A percentile compares a stretch with the other conserved stretches of the same genome.
phyloP scores from a whole-genome alignment of 768 basidiomycete species.

The Cystofilobasidium capitatum region DNA sequence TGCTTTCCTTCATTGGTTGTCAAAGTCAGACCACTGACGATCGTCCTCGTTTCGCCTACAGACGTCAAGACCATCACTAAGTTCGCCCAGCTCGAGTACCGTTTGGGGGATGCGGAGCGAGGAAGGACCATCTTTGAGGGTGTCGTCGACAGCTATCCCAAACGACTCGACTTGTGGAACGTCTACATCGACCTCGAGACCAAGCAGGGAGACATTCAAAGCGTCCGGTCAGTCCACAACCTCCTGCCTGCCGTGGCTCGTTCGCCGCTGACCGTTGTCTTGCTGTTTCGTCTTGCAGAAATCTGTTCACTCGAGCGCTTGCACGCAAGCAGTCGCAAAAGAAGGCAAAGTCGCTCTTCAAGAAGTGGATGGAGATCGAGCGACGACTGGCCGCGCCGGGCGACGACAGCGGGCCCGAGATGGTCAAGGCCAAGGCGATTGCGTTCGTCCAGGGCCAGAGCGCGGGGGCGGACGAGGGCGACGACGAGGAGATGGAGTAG shows the following conservation, averaged over 20 bases:
- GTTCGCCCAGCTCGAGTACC: constrained; percentile 93
- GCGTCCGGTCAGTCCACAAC: constrained; percentile 50
- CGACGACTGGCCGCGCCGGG: constrained; percentile 53
- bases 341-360: constrained; percentile 96
- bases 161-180: constrained; percentile 90
- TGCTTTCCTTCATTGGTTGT: neutral
- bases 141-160: constrained; percentile 88
- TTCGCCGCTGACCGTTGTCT: constrained; percentile 25
- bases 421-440: constrained; percentile 77
- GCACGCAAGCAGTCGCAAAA: constrained; percentile 80
- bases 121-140: constrained; percentile 95
- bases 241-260: constrained; percentile 36
- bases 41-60: constrained; percentile 40
- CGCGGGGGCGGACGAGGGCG: constrained; percentile 11
- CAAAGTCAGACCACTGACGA: neutral
- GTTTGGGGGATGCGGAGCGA: constrained; percentile 82
- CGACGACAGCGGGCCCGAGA: constrained; percentile 67
- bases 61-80: constrained; percentile 92
- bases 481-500: constrained; percentile 23
- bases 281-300: constrained; percentile 44
- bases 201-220: constrained; percentile 65
- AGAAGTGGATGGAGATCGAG: constrained; percentile 91
- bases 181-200: constrained; percentile 96
- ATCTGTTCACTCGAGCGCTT: constrained; percentile 76
- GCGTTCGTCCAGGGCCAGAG: constrained; percentile 54